These are phyloP conservation scores for Pisolithus thermaeus DNA, from an alignment of 1,284 basidiomycete genomes.

Conservation along the genomic window DNA sequence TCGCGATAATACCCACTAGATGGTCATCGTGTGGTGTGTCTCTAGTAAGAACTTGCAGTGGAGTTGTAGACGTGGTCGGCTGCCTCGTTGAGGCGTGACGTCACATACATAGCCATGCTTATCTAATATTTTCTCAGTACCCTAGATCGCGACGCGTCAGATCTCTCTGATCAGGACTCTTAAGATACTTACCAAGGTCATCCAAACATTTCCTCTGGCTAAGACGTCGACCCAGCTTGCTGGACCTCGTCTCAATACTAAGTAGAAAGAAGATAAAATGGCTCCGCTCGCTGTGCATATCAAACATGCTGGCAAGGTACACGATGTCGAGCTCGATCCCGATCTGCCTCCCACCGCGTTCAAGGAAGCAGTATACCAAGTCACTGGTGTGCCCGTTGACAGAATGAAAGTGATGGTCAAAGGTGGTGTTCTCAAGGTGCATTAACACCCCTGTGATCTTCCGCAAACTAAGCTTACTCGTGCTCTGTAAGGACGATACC, in stretches of 20 bases:
- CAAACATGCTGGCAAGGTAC: constrained; percentile 86
- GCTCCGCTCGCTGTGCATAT: constrained; percentile 68
- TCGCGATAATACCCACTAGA: constrained; percentile 47
- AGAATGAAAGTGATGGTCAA: constrained; percentile 98
- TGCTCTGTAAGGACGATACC: constrained; percentile 65
- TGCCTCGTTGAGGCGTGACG: constrained; percentile 16
- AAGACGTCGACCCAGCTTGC: neutral
- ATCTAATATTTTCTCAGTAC: constrained; percentile 25
- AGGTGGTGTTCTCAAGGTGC: constrained; percentile 84
- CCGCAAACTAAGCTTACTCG: neutral
- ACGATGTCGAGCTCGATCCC: constrained; percentile 62
- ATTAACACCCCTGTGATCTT: neutral
- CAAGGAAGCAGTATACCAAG: constrained; percentile 77
- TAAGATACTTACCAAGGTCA: too few species aligned
- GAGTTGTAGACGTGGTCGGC: neutral
- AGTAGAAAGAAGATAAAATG: constrained; percentile 35
- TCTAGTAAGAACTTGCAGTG: neutral
- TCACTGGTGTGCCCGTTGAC: constrained; percentile 84
- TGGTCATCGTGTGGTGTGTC: constrained; percentile 47
- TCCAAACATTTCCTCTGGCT: too few species aligned
- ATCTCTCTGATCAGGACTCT: neutral
- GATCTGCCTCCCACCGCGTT: constrained; percentile 67
- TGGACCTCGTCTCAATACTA: neutral
- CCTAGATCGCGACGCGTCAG: constrained; percentile 25
- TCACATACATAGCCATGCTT: constrained; percentile 16